These are phyloP conservation scores for Mycosphaerella sp. DNA, from an alignment of 2,329 filamentous ascomycete species.

Conservation along the genomic window DNA sequence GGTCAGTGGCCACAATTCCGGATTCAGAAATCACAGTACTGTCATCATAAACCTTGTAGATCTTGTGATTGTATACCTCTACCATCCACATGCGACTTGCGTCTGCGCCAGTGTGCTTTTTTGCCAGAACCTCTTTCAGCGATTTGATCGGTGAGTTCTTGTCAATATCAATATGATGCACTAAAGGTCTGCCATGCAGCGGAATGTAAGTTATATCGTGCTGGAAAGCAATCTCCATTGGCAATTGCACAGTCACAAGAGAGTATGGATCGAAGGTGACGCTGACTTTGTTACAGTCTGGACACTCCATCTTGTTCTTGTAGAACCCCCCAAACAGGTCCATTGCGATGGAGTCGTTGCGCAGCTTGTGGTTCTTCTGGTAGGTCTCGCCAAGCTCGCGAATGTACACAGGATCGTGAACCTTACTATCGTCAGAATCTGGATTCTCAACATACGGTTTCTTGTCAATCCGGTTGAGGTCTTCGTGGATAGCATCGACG, in stretches of 20 bases:
- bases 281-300: slow-evolving; percentile 86
- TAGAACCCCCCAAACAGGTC: slow-evolving; percentile 97
- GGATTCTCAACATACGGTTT: slow-evolving; percentile 98
- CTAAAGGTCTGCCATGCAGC: slow-evolving; percentile 62
- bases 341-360: slow-evolving; percentile 91
- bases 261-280: slow-evolving; percentile 99
- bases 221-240: slow-evolving; percentile 75
- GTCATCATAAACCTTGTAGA: slow-evolving; percentile 83
- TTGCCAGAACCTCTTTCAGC: slow-evolving; percentile 59
- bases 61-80: slow-evolving; percentile 75
- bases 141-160: slow-evolving; percentile 64
- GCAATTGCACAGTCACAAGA: slow-evolving; percentile 83
- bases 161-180: slow-evolving; percentile 71
- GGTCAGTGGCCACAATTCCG: slow-evolving; percentile 55
- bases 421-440: slow-evolving; percentile 94
- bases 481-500: slow-evolving; percentile 89
- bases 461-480: slow-evolving; percentile 85
- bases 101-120: slow-evolving; percentile 47
- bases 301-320: slow-evolving; percentile 93
- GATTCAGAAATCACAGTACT: slow-evolving; percentile 62
- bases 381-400: slow-evolving; percentile 79
- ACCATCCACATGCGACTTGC: slow-evolving; percentile 64
- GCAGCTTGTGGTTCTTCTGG: slow-evolving; percentile 83
- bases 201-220: slow-evolving; percentile 72
- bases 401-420: slow-evolving; percentile 73